phyloP scores from a whole-genome alignment of 2,329 filamentous ascomycete genomes.

The Apiospora koreana region DNA sequence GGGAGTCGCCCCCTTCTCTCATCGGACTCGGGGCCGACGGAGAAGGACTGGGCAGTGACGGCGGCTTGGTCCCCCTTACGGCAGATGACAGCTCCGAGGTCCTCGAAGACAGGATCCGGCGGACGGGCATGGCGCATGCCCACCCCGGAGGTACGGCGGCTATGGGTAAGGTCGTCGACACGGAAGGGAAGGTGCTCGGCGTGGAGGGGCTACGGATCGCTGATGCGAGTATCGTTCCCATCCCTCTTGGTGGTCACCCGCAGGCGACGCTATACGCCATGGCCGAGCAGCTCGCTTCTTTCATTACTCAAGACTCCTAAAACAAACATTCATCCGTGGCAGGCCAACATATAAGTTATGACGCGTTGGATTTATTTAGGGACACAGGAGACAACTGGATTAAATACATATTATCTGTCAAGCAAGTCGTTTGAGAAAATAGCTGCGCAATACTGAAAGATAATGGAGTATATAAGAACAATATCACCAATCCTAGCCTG shows the following conservation, averaged over 20 bases:
- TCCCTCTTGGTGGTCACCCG: constrained; percentile 21
- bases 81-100: constrained; percentile 22
- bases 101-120: constrained; percentile 26
- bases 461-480: too few relatives aligned
- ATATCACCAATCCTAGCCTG: too few relatives aligned
- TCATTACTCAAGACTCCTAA: not conserved
- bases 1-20: constrained; percentile 21
- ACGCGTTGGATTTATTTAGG: too few relatives aligned
- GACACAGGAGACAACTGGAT: too few relatives aligned
- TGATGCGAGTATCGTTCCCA: constrained; percentile 19
- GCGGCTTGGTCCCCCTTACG: constrained; percentile 21
- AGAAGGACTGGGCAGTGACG: constrained; percentile 16
- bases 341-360: too few relatives aligned
- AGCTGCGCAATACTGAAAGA: too few relatives aligned
- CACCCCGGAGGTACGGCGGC: constrained; percentile 23
- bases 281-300: constrained; percentile 10
- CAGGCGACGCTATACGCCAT: constrained; percentile 22
- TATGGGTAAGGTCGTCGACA: constrained; percentile 21
- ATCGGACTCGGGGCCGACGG: not conserved
- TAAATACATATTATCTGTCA: too few relatives aligned
- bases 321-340: too few relatives aligned
- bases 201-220: constrained; percentile 20
- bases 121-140: constrained; percentile 18
- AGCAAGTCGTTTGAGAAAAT: too few relatives aligned
- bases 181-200: constrained; percentile 20